Conservation (phyloP, 202 grass and related monocot species). For the Setaria italica region DNA sequence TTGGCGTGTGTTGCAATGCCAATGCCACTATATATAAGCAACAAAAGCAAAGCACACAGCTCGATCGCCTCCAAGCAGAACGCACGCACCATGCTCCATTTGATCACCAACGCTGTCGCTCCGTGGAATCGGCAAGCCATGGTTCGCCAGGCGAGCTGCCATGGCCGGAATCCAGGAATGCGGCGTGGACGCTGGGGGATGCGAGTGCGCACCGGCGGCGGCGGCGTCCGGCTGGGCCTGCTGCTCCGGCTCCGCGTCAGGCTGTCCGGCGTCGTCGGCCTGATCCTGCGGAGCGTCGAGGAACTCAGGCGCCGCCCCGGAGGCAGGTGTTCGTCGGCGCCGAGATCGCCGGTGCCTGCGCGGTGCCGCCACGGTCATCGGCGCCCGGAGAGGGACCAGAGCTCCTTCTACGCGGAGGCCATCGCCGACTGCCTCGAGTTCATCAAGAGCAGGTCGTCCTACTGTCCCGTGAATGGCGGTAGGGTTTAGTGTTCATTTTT, state of each 20-base stretch:
- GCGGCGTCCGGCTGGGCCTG: slow-evolving; percentile 42
- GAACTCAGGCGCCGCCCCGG: slow-evolving; percentile 50
- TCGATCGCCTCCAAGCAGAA: not conserved
- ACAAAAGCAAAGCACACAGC: not conserved
- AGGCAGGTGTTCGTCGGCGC: not conserved
- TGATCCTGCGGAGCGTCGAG: slow-evolving; percentile 43
- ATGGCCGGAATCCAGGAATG: not conserved
- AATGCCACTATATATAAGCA: slow-evolving; percentile 17
- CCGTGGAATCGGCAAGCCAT: slow-evolving; percentile 2
- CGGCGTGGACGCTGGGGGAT: slow-evolving; percentile 7
- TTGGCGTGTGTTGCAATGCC: not conserved
- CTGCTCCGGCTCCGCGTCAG: slow-evolving; percentile 59
- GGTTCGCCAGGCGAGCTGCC: not conserved
- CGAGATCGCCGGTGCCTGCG: slow-evolving; percentile 15
- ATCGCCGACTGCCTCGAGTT: slow-evolving; percentile 86
- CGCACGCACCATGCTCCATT: not conserved
- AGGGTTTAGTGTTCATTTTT: not conserved
- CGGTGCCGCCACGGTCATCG: not conserved
- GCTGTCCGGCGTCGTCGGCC: slow-evolving; percentile 46
- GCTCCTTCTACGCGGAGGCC: slow-evolving; percentile 67
- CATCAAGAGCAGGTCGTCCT: slow-evolving; percentile 68
- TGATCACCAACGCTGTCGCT: not conserved
- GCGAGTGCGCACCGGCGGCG: slow-evolving; percentile 17
- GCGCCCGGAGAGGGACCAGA: slow-evolving; percentile 40
- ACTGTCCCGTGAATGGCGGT: slow-evolving; percentile 23